Evolutionary conservation across 1,284 basidiomycete genomes (phyloP).

Genomic region (Anthracocystis setariae): DNA sequence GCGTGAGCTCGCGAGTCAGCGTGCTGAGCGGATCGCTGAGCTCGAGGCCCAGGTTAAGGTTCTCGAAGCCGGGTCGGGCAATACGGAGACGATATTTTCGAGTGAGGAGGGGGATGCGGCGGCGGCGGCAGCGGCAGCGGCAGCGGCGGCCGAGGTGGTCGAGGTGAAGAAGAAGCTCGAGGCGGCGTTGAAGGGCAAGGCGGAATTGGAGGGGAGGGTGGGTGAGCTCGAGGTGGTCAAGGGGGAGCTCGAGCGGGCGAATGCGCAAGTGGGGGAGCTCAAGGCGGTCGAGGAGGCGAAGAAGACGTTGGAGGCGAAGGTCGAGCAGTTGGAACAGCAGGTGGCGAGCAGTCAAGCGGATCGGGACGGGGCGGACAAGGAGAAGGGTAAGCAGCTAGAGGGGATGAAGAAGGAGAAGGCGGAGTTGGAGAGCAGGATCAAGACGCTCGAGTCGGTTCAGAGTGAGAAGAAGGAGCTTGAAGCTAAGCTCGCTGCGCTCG

Average conservation of each 20-base stretch:
- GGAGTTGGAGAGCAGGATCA: constrained; percentile 80
- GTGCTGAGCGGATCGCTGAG: constrained; percentile 17
- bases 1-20: too few species aligned
- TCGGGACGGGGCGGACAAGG: neutral
- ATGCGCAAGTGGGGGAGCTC: neutral
- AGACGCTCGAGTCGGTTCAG: constrained; percentile 11
- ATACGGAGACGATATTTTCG: neutral
- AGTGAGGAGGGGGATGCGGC: neutral
- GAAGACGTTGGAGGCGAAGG: constrained; percentile 7
- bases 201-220: neutral
- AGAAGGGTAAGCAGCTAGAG: neutral
- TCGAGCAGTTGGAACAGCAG: constrained; percentile 11
- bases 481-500: constrained; percentile 49
- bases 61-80: neutral
- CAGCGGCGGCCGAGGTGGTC: constrained; percentile 1
- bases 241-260: neutral
- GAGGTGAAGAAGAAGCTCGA: constrained; percentile 19
- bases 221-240: constrained; percentile 2
- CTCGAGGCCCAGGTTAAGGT: constrained; percentile 18
- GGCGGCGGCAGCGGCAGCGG: too few species aligned
- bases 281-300: constrained; percentile 1
- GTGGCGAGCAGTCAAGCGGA: constrained; percentile 2
- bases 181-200: constrained; percentile 4
- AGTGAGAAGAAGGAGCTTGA: constrained; percentile 58
- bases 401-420: neutral